phyloP scores from a whole-genome alignment of 768 basidiomycete genomes.

The Lactifluus hygrophoroides region DNA sequence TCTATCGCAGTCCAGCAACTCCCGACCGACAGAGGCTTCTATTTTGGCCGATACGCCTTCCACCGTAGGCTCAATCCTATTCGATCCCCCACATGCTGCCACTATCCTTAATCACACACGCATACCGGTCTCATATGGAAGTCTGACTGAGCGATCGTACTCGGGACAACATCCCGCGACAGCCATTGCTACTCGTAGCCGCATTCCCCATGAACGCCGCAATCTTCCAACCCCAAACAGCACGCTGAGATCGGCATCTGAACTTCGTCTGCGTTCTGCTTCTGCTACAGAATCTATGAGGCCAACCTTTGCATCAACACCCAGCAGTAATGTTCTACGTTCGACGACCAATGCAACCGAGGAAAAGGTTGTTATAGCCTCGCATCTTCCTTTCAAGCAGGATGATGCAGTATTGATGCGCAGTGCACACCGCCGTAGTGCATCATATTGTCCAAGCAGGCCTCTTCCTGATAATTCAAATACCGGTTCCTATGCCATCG shows the following conservation, averaged over 20 bases:
- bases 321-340: neutral
- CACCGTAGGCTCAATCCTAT: constrained; percentile 14
- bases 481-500: neutral
- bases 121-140: constrained; percentile 2
- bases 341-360: neutral
- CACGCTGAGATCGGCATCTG: neutral
- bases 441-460: constrained; percentile 4
- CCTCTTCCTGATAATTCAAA: neutral
- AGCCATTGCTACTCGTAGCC: constrained; percentile 4
- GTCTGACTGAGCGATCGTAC: neutral
- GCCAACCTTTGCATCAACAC: neutral
- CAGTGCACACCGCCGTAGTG: constrained; percentile 10
- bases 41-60: constrained; percentile 4
- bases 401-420: neutral
- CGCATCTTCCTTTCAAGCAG: neutral
- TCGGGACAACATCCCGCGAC: neutral
- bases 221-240: constrained; percentile 4
- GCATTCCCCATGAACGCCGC: constrained; percentile 16
- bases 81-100: constrained; percentile 16
- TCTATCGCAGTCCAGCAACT: neutral
- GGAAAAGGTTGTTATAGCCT: neutral
- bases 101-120: constrained; percentile 19
- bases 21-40: neutral
- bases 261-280: neutral
- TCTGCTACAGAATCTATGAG: neutral